Conservation (phyloP, 2,329 filamentous ascomycete species). For the Kalmusia sp. region DNA sequence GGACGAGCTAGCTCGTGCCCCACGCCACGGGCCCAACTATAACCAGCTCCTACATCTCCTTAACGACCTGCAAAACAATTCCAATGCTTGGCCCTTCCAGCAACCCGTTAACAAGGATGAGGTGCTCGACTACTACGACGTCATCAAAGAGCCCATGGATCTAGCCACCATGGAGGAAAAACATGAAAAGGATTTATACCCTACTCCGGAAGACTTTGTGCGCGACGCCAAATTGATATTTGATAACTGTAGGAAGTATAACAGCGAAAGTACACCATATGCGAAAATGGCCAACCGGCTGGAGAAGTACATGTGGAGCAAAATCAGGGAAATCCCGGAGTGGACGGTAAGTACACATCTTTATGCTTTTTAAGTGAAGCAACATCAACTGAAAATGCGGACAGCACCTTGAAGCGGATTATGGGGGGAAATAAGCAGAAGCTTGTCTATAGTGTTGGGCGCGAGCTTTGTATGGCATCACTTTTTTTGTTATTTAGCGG, state of each 20-base stretch:
- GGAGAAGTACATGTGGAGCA: slow-evolving; percentile 93
- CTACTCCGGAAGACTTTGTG: slow-evolving; percentile 90
- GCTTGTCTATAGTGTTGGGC: background rate
- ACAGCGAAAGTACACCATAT: slow-evolving; percentile 93
- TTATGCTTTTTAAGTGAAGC: background rate
- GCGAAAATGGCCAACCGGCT: slow-evolving; percentile 94
- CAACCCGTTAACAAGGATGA: slow-evolving; percentile 94
- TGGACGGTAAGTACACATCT: slow-evolving; percentile 62
- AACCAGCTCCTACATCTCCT: slow-evolving; percentile 91
- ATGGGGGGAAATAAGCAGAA: slow-evolving; percentile 3
- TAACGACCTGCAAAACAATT: slow-evolving; percentile 94
- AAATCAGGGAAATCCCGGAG: slow-evolving; percentile 89
- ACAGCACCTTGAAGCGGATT: slow-evolving; percentile 4
- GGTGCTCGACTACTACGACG: slow-evolving; percentile 98
- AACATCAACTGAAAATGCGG: no score
- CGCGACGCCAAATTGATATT: slow-evolving; percentile 88
- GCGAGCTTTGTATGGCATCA: no score
- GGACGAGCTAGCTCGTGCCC: slow-evolving; percentile 94
- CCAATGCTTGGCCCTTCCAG: slow-evolving; percentile 92
- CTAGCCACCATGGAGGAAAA: slow-evolving; percentile 94
- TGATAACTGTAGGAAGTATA: slow-evolving; percentile 94
- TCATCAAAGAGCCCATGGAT: slow-evolving; percentile 98
- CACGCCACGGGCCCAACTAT: slow-evolving; percentile 95
- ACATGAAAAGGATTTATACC: slow-evolving; percentile 91
- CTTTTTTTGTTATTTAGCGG: slow-evolving; percentile 6